phyloP scores from a whole-genome alignment of 768 basidiomycete species.

The Favolaschia claudopus region DNA sequence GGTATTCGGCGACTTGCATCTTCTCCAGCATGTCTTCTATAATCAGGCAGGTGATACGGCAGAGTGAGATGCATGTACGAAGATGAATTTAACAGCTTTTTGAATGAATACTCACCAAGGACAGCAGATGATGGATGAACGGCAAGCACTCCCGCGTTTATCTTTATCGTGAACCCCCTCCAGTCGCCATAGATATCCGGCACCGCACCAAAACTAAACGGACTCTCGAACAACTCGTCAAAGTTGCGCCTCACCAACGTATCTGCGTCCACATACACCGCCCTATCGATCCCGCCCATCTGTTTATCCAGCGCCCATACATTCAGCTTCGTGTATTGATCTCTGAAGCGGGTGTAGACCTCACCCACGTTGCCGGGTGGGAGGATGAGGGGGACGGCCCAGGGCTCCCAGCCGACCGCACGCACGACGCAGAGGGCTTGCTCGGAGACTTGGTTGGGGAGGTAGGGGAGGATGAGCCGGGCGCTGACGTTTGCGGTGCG shows the following conservation, averaged over 20 bases:
- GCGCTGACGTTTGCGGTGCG: constrained; percentile 34
- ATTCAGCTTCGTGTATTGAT: constrained; percentile 46
- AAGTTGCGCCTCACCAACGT: constrained; percentile 40
- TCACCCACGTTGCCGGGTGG: constrained; percentile 39
- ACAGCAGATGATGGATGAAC: constrained; percentile 38
- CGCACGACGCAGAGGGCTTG: constrained; percentile 40
- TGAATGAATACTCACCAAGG: constrained; percentile 23
- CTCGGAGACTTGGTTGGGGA: constrained; percentile 36
- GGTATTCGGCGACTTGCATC: constrained; percentile 49
- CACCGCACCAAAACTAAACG: constrained; percentile 43
- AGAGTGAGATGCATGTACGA: background rate
- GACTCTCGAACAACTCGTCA: constrained; percentile 42
- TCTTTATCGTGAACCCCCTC: constrained; percentile 34
- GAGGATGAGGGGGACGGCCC: constrained; percentile 36
- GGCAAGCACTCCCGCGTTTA: constrained; percentile 47
- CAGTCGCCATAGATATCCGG: constrained; percentile 36
- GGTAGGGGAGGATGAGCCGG: constrained; percentile 40
- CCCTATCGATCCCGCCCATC: constrained; percentile 33
- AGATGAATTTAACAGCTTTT: too few relatives aligned
- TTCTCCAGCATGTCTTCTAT: constrained; percentile 39
- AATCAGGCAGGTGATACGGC: too few relatives aligned
- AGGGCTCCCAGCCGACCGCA: constrained; percentile 38
- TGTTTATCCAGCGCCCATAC: constrained; percentile 41
- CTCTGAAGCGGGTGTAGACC: constrained; percentile 37
- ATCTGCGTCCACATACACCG: constrained; percentile 46